phyloP scores from a whole-genome alignment of 2,329 filamentous ascomycete species.

The Thielaviopsis musarum region DNA sequence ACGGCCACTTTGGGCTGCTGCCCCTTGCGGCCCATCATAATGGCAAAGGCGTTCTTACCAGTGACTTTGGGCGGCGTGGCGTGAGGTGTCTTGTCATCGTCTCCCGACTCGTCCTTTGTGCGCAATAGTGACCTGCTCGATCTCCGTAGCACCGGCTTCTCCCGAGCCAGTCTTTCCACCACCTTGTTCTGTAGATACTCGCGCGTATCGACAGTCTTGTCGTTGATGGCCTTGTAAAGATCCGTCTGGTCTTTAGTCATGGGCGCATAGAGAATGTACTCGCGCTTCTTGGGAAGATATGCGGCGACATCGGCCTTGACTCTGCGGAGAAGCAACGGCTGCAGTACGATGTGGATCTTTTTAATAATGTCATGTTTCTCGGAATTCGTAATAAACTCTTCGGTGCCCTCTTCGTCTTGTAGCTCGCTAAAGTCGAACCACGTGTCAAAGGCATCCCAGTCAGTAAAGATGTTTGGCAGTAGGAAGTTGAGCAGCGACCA shows the following conservation, averaged over 20 bases:
- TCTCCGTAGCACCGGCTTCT: not conserved
- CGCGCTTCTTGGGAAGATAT: slow-evolving; percentile 84
- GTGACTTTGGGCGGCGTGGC: slow-evolving; percentile 10
- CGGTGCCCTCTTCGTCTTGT: slow-evolving; percentile 63
- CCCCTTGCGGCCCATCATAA: slow-evolving; percentile 30
- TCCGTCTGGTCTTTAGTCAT: slow-evolving; percentile 84
- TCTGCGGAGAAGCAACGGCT: slow-evolving; percentile 73
- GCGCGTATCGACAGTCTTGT: slow-evolving; percentile 43
- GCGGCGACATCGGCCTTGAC: slow-evolving; percentile 89
- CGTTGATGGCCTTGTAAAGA: slow-evolving; percentile 52
- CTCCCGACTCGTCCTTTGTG: not conserved
- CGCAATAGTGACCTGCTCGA: not conserved
- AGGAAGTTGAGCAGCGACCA: slow-evolving; percentile 94
- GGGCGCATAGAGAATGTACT: slow-evolving; percentile 89
- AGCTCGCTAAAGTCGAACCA: slow-evolving; percentile 97
- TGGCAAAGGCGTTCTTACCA: slow-evolving; percentile 30
- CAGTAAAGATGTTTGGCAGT: slow-evolving; percentile 80
- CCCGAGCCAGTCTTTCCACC: slow-evolving; percentile 39
- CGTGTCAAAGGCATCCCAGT: slow-evolving; percentile 79
- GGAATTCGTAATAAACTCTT: slow-evolving; percentile 63
- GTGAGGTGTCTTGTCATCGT: not conserved
- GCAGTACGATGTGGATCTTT: slow-evolving; percentile 83
- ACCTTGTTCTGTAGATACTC: slow-evolving; percentile 73
- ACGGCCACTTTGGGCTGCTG: not conserved
- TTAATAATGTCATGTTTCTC: slow-evolving; percentile 37